Conservation (phyloP, 2,329 filamentous ascomycete genomes). For the Fusarium sp. region DNA sequence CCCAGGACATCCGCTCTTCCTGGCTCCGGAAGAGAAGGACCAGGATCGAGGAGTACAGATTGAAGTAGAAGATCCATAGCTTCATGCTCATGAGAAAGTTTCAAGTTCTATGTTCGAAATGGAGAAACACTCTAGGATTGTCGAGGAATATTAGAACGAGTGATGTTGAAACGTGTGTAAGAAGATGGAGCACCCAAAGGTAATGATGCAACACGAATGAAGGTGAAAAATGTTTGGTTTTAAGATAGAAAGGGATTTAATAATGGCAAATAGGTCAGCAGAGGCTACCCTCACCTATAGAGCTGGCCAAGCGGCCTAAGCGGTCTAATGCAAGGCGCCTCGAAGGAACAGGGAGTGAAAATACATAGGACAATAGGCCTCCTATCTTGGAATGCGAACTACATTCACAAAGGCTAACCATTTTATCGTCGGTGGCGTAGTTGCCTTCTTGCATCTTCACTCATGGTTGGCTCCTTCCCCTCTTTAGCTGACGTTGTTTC, state of each 20-base stretch:
- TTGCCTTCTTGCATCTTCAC: neutral
- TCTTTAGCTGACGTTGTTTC: neutral
- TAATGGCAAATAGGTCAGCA: neutral
- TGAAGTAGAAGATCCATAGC: neutral
- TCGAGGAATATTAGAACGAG: neutral
- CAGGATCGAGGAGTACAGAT: conserved; percentile 2
- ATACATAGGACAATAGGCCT: neutral
- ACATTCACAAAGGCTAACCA: neutral
- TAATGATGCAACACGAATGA: neutral
- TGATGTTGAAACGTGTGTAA: neutral
- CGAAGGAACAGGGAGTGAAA: neutral
- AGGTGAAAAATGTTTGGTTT: neutral
- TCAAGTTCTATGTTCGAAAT: neutral
- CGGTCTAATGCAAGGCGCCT: neutral
- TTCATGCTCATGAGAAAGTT: neutral
- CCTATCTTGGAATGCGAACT: neutral
- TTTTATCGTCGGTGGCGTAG: neutral
- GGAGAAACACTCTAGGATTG: neutral
- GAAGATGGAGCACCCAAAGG: neutral
- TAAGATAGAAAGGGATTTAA: neutral
- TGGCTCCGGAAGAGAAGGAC: conserved; percentile 7
- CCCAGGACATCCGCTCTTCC: neutral
- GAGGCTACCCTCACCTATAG: neutral
- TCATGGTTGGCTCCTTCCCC: neutral
- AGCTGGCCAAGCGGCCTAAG: neutral